phyloP scores from a whole-genome alignment of 129 eudicot species.

The Pseudognaphalium luteoalbum region DNA sequence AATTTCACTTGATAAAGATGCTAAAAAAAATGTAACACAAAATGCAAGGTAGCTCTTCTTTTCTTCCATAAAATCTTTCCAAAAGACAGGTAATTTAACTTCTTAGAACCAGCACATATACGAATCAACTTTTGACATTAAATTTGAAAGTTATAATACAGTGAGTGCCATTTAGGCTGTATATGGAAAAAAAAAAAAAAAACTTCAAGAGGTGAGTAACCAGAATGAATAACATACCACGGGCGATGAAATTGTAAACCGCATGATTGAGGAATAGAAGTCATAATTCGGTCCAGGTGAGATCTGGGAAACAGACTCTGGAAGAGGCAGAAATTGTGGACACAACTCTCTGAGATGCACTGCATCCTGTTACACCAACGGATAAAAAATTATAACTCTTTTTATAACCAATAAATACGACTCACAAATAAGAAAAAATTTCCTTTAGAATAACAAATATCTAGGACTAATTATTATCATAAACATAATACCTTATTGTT shows the following conservation, averaged over 20 bases:
- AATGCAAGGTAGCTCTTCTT: background rate
- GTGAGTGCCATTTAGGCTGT: background rate
- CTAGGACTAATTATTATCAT: background rate
- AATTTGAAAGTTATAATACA: background rate
- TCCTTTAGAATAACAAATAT: background rate
- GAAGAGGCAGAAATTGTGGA: constrained; percentile 76
- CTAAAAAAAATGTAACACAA: background rate
- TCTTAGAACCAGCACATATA: background rate
- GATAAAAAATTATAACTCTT: constrained; percentile 5
- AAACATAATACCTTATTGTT: constrained; percentile 45
- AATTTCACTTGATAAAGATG: background rate
- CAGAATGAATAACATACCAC: constrained; percentile 56
- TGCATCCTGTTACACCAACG: constrained; percentile 47
- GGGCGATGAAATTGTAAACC: constrained; percentile 83
- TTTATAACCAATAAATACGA: constrained; percentile 2
- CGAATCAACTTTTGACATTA: constrained; percentile 1
- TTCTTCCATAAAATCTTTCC: background rate
- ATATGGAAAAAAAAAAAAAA: no score
- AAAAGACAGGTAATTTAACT: no score
- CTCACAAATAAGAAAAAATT: constrained; percentile 4
- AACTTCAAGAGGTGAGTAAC: background rate
- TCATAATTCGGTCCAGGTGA: constrained; percentile 92
- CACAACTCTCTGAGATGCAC: constrained; percentile 56
- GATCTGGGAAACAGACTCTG: constrained; percentile 74
- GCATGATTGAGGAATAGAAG: constrained; percentile 74